Percentiles rank a stretch among this genome's conserved stretches.
These are phyloP conservation scores for Lepiota brunneoincarnata DNA, from an alignment of 768 basidiomycete species.

Conservation along the genomic window DNA sequence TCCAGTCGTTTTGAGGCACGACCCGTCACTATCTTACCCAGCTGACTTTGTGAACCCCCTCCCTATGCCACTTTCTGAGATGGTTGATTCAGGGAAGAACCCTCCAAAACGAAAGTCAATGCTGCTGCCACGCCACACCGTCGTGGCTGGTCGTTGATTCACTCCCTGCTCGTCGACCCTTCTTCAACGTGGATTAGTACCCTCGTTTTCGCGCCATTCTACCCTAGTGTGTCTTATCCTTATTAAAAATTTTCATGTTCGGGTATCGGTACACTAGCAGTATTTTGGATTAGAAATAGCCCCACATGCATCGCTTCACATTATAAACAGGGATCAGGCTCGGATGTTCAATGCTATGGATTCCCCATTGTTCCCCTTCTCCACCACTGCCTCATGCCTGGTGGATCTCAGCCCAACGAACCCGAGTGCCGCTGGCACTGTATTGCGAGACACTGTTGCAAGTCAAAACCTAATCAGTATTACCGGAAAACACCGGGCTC, in stretches of 20 bases:
- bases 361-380: not conserved
- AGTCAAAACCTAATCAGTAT: not conserved
- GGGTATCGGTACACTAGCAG: not conserved
- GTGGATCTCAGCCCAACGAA: not conserved
- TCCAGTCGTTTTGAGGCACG: constrained; percentile 11
- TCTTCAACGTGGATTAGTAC: constrained; percentile 3
- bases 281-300: not conserved
- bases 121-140: constrained; percentile 32
- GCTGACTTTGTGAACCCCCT: constrained; percentile 41
- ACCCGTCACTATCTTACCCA: constrained; percentile 12
- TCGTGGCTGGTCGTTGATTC: constrained; percentile 38
- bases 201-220: constrained; percentile 3
- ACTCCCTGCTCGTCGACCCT: not conserved
- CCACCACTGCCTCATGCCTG: not conserved
- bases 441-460: not conserved
- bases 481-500: constrained; percentile 1
- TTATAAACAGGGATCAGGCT: not conserved
- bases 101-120: constrained; percentile 20
- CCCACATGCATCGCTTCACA: not conserved
- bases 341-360: not conserved
- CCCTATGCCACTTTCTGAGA: constrained; percentile 54
- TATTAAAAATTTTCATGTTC: not conserved
- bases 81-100: constrained; percentile 31
- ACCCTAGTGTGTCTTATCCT: constrained; percentile 2
- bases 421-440: not conserved